phyloP scores from a whole-genome alignment of 495 filamentous ascomycete species.

The Pyrenula aspistea region DNA sequence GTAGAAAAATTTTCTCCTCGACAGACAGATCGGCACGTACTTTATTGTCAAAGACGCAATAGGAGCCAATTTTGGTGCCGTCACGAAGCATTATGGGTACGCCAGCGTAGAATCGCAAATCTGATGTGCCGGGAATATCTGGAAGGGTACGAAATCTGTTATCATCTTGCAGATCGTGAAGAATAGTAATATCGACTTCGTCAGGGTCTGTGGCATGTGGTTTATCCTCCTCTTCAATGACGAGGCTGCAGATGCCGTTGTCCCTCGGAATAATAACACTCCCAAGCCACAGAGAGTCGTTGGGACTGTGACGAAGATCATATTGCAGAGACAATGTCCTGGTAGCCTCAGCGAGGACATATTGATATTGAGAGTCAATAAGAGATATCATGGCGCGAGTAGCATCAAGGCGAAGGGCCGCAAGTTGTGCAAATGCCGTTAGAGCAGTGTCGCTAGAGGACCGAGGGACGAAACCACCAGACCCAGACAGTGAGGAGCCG shows the following conservation, averaged over 20 bases:
- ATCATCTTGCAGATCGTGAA: neutral
- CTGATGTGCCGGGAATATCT: conserved; percentile 28
- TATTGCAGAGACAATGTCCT: conserved; percentile 33
- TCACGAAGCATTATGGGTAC: conserved; percentile 46
- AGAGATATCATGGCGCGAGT: conserved; percentile 47
- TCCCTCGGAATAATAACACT: conserved; percentile 26
- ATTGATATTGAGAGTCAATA: conserved; percentile 44
- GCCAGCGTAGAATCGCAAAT: conserved; percentile 48
- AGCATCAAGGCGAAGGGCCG: conserved; percentile 36
- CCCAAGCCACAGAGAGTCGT: conserved; percentile 27
- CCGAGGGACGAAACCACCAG: neutral
- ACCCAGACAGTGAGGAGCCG: neutral
- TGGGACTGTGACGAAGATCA: conserved; percentile 17
- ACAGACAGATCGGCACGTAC: conserved; percentile 18
- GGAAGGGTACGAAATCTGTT: conserved; percentile 33
- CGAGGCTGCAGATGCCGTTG: conserved; percentile 36
- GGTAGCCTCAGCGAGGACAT: conserved; percentile 53
- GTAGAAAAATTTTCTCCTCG: conserved; percentile 14
- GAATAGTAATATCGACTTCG: conserved; percentile 22
- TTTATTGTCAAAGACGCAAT: conserved; percentile 45
- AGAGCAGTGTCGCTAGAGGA: conserved; percentile 44
- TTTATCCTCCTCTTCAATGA: conserved; percentile 19
- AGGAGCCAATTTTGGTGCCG: conserved; percentile 50
- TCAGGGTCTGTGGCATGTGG: conserved; percentile 16
- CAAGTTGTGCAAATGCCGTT: conserved; percentile 52